Percentiles rank a stretch among this genome's conserved stretches.
phyloP scores from a whole-genome alignment of 2,329 filamentous ascomycete species.

The Hortaea werneckii region DNA sequence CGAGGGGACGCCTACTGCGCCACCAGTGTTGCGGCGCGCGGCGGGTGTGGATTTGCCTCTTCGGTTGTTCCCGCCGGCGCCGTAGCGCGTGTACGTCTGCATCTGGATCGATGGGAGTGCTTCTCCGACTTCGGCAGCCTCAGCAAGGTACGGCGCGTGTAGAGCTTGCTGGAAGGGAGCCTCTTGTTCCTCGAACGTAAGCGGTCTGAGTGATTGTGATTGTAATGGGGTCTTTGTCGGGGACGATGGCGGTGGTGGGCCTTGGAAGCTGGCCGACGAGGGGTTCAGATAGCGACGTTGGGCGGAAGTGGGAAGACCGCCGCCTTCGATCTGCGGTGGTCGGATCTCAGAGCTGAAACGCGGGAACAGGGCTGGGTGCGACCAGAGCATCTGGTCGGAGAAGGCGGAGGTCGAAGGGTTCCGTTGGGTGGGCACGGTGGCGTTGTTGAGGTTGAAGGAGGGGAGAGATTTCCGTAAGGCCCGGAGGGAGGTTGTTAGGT shows the following conservation, averaged over 20 bases:
- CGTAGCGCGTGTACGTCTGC: conserved; percentile 45
- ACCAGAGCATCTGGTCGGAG: conserved; percentile 50
- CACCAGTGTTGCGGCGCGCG: conserved; percentile 24
- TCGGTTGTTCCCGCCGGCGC: background rate
- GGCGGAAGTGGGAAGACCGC: conserved; percentile 43
- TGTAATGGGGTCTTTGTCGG: no score
- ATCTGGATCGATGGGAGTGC: conserved; percentile 49
- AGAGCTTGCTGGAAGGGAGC: conserved; percentile 27
- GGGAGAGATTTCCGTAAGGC: conserved; percentile 53
- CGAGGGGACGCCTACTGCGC: conserved; percentile 6
- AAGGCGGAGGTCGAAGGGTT: conserved; percentile 28
- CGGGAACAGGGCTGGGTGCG: conserved; percentile 48
- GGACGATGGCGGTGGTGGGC: no score
- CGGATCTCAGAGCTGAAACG: conserved; percentile 51
- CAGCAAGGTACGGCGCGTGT: conserved; percentile 23
- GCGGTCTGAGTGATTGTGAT: no score
- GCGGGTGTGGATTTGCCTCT: no score
- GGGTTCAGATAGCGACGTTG: conserved; percentile 54
- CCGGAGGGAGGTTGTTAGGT: conserved; percentile 52
- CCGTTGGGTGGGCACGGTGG: conserved; percentile 9
- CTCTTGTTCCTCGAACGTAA: conserved; percentile 28
- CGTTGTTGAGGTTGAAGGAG: conserved; percentile 37
- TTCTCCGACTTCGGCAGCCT: conserved; percentile 23
- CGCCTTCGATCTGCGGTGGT: conserved; percentile 34
- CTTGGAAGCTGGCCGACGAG: conserved; percentile 22